Percentiles rank a stretch among this genome's conserved stretches.
Conservation (phyloP, 2,329 filamentous ascomycete species). For the Xylariaceae sp. region DNA sequence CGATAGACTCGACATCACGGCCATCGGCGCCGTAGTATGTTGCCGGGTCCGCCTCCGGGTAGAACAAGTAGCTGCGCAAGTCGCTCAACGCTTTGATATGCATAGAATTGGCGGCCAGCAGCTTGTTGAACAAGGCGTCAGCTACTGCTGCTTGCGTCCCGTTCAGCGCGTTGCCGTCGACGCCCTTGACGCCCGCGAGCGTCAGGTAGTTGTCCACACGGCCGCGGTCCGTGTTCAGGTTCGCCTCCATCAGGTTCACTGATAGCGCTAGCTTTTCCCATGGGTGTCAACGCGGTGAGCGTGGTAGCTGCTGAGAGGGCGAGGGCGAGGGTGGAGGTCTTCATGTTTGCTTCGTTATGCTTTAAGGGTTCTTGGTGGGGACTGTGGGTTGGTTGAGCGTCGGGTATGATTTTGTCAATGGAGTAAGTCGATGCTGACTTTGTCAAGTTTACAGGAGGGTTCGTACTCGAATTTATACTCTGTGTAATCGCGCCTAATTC, state of each 20-base stretch:
- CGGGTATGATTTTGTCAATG: too few relatives aligned
- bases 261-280: slow-evolving; percentile 9
- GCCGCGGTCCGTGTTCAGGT: slow-evolving; percentile 11
- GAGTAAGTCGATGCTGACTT: too few relatives aligned
- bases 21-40: slow-evolving; percentile 9
- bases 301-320: too few relatives aligned
- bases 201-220: slow-evolving; percentile 7
- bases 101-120: slow-evolving; percentile 12
- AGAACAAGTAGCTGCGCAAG: slow-evolving; percentile 14
- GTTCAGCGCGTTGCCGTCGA: slow-evolving; percentile 14
- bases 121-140: neutral
- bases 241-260: slow-evolving; percentile 9
- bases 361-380: too few relatives aligned
- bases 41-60: slow-evolving; percentile 9
- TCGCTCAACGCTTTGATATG: slow-evolving; percentile 13
- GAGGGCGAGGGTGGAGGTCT: too few relatives aligned
- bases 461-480: too few relatives aligned
- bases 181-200: slow-evolving; percentile 1
- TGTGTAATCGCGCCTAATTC: too few relatives aligned
- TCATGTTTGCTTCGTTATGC: too few relatives aligned
- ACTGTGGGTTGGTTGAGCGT: too few relatives aligned
- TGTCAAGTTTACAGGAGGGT: too few relatives aligned
- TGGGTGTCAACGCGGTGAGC: too few relatives aligned
- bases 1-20: slow-evolving; percentile 2
- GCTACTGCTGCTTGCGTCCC: slow-evolving; percentile 8